Evolutionary conservation across 2,329 filamentous ascomycete genomes (phyloP).

Genomic region (Lachnellula hyalina): DNA sequence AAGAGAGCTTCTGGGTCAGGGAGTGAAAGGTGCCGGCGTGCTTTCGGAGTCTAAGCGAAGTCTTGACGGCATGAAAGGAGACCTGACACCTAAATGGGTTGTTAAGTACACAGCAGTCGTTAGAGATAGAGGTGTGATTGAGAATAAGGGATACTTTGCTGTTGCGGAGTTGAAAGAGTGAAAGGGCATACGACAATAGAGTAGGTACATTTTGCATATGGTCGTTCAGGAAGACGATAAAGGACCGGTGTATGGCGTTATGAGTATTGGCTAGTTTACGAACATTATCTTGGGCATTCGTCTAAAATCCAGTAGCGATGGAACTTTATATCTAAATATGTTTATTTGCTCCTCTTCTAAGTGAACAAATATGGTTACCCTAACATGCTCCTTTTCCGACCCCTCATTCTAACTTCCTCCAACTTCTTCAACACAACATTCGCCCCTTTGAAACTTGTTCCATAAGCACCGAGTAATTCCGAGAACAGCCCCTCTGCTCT

Average conservation of each 20-base stretch:
- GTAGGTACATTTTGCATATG: neutral
- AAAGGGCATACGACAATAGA: neutral
- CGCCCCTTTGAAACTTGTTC: slow-evolving; percentile 68
- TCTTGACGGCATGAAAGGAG: slow-evolving; percentile 60
- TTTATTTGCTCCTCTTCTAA: neutral
- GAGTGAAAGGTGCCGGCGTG: slow-evolving; percentile 67
- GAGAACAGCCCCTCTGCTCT: slow-evolving; percentile 71
- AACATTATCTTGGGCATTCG: neutral
- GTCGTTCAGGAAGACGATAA: neutral
- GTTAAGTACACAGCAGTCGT: slow-evolving; percentile 97
- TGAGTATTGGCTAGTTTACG: neutral
- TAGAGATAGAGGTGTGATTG: slow-evolving; percentile 87
- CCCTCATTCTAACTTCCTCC: slow-evolving; percentile 89
- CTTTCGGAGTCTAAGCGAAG: slow-evolving; percentile 48
- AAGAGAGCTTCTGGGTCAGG: slow-evolving; percentile 73
- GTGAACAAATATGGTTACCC: slow-evolving; percentile 46
- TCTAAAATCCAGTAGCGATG: neutral
- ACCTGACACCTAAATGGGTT: slow-evolving; percentile 87
- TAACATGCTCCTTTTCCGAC: slow-evolving; percentile 94
- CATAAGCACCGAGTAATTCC: slow-evolving; percentile 71
- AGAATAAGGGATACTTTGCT: slow-evolving; percentile 98
- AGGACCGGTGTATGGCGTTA: neutral
- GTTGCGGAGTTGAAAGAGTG: slow-evolving; percentile 62
- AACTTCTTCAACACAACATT: slow-evolving; percentile 70
- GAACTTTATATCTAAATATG: neutral